Evolutionary conservation across 352 stramenopile species (phyloP).

Genomic region (Phytophthora macrochlamydospora): DNA sequence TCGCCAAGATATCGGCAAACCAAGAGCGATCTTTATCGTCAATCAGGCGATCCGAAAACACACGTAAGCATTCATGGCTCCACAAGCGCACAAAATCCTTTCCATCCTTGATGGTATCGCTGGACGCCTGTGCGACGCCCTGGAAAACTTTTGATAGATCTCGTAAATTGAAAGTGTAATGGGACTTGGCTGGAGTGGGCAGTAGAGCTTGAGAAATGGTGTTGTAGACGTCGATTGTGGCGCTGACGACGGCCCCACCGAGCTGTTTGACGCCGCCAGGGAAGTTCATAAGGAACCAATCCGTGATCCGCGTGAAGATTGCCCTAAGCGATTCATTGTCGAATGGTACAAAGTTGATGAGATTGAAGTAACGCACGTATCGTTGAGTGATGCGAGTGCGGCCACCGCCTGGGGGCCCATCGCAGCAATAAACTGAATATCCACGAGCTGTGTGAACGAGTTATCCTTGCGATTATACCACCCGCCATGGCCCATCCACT

Average conservation of each 20-base stretch:
- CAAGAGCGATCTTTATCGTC: constrained; percentile 88
- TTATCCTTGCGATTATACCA: constrained; percentile 96
- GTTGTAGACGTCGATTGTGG: constrained; percentile 94
- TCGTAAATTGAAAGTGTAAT: constrained; percentile 96
- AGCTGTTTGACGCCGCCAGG: constrained; percentile 82
- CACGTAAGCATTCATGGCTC: constrained; percentile 91
- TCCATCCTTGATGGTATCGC: constrained; percentile 80
- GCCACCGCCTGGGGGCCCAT: constrained; percentile 94
- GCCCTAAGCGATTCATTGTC: constrained; percentile 83
- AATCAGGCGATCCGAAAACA: constrained; percentile 93
- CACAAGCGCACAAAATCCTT: constrained; percentile 90
- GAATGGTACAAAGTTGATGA: constrained; percentile 94
- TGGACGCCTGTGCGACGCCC: constrained; percentile 85
- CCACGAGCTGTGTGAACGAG: constrained; percentile 91
- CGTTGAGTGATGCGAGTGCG: constrained; percentile 92
- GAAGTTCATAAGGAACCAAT: constrained; percentile 92
- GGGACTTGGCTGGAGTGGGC: constrained; percentile 92
- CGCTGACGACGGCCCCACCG: constrained; percentile 64
- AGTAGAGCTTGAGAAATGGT: constrained; percentile 89
- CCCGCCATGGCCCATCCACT: constrained; percentile 94
- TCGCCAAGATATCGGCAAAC: constrained; percentile 78
- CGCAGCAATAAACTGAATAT: constrained; percentile 93
- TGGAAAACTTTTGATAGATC: constrained; percentile 95
- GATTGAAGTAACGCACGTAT: constrained; percentile 93
- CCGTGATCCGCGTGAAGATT: constrained; percentile 91